Conservation (phyloP, 306 rosid genomes). For the Dalbergia cultrata region DNA sequence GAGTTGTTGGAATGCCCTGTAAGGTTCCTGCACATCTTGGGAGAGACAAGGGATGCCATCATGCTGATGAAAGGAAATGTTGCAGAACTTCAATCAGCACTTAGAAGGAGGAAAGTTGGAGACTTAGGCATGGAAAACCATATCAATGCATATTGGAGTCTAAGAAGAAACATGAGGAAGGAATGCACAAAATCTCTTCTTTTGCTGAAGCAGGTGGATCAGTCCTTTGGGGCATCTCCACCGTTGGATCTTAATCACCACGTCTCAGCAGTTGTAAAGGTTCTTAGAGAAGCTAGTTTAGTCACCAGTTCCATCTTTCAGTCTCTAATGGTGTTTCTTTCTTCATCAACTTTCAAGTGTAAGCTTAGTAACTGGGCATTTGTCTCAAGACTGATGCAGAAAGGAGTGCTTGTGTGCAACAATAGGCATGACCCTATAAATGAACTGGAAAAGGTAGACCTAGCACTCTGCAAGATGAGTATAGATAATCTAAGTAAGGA, state of each 20-base stretch:
- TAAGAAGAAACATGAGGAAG: conserved; percentile 60
- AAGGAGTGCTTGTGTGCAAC: conserved; percentile 44
- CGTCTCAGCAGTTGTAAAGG: conserved; percentile 60
- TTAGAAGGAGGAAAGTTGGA: conserved; percentile 64
- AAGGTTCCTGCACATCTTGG: conserved; percentile 63
- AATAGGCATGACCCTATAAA: conserved; percentile 48
- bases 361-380: conserved; percentile 69
- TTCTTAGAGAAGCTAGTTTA: conserved; percentile 68
- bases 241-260: conserved; percentile 54
- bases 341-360: conserved; percentile 57
- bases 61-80: conserved; percentile 56
- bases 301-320: conserved; percentile 60
- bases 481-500: conserved; percentile 42
- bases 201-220: conserved; percentile 56
- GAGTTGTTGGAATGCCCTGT: conserved; percentile 67
- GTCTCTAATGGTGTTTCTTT: conserved; percentile 61
- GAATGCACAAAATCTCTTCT: conserved; percentile 51
- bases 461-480: conserved; percentile 55
- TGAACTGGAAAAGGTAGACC: conserved; percentile 69
- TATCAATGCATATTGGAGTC: conserved; percentile 49
- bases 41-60: conserved; percentile 61
- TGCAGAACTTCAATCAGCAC: conserved; percentile 65
- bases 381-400: conserved; percentile 65
- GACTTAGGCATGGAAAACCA: conserved; percentile 54
- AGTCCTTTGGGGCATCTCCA: conserved; percentile 45